Base-by-base conservation (phyloP, 2,329 filamentous ascomycete genomes). In the Fonsecaea monophora region DNA sequence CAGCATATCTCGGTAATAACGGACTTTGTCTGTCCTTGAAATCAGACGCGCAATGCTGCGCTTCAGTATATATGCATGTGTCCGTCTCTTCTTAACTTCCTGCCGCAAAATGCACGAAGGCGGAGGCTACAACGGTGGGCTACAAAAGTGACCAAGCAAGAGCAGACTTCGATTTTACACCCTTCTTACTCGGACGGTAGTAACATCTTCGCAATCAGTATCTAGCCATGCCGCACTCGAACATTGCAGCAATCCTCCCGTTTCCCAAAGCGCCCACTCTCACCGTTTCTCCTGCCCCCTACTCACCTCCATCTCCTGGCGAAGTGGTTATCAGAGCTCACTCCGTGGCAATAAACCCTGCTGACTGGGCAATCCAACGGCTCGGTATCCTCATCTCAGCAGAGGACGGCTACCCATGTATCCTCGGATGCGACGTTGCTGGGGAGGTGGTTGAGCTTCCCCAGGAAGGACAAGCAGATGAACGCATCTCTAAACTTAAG, bases 381-480 rank as follows among this genome's bases (percentile, higher is more conserved):
- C 48, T 34, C 0, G 68, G 66, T 9, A 35, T 60, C 25, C 45
- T 70, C n/a, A 38, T 75, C 10, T 57, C 75, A 4, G 73, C 76
- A 53, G 69, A 73, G 2, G 64, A 75, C 37, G 66, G 73, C 13
- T 80, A 80, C 62, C 78, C 78, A 1, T 72, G 71, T 15, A 73
- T 80, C 42, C 70, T 80, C 32, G 82, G 82, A 13, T 73, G 70
- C 7, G 82, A 84, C 69, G 75, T 82, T 15, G 80, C 82, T 1
- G 82, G 82, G 10, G 79, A 82, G 68, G 77, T 84, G 2, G 71
- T 80, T 25, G 81, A 83, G 68, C 75, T 84, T 7, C 42, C 42
- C 9, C 8, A 3, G 5, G n/a, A 7, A 30, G 30, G 35, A 7
- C 30, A 30, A 35, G 15, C 15, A 21, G 21, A 75, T 5, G 82